Conservation (phyloP, 352 stramenopile species). For the Pythium periplocum region DNA sequence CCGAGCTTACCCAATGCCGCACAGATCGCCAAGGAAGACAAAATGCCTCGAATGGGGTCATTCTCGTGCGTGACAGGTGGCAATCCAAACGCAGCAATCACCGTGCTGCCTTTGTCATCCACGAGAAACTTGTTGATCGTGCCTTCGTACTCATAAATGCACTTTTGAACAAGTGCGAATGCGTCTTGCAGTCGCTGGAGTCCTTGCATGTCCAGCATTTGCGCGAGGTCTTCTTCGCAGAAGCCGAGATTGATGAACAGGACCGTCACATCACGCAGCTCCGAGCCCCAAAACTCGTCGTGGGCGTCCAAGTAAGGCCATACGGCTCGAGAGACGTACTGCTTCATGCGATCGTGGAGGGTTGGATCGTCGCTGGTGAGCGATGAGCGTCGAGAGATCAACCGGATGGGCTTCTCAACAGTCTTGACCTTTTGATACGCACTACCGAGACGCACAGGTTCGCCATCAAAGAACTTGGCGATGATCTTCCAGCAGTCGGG, state of each 20-base stretch:
- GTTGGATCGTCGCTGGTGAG: constrained; percentile 74
- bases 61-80: constrained; percentile 91
- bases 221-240: constrained; percentile 69
- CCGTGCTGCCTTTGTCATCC: constrained; percentile 92
- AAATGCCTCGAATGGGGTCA: constrained; percentile 85
- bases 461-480: constrained; percentile 52
- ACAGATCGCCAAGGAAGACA: constrained; percentile 84
- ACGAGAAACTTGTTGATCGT: constrained; percentile 97
- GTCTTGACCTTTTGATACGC: constrained; percentile 53
- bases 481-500: constrained; percentile 76
- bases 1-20: constrained; percentile 52
- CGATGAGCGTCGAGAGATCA: constrained; percentile 63
- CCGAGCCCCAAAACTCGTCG: constrained; percentile 92
- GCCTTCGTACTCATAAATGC: constrained; percentile 93
- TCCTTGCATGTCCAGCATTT: constrained; percentile 66
- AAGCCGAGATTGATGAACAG: constrained; percentile 95
- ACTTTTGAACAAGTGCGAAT: constrained; percentile 82
- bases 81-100: constrained; percentile 91
- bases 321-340: constrained; percentile 89
- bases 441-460: constrained; percentile 24
- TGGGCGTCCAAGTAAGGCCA: constrained; percentile 89
- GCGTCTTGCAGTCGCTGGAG: constrained; percentile 73
- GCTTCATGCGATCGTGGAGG: constrained; percentile 84
- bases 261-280: constrained; percentile 88
- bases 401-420: constrained; percentile 54